A percentile compares a stretch with the other conserved stretches of the same genome.
phyloP scores from a whole-genome alignment of 2,329 filamentous ascomycete genomes.

The Zymoseptoria crescenta region DNA sequence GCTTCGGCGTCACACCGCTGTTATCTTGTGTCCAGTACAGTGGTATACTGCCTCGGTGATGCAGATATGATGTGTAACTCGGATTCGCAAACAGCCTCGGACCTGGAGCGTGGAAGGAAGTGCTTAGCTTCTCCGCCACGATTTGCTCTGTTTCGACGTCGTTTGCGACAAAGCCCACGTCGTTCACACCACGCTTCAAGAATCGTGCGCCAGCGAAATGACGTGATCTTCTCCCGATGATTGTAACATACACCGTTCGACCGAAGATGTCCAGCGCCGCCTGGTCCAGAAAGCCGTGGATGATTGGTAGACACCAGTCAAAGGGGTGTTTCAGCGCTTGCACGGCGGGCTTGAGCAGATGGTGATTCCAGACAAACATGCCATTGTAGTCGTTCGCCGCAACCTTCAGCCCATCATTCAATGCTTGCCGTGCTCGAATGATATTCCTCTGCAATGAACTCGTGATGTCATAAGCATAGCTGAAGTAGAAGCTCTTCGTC shows the following conservation, averaged over 20 bases:
- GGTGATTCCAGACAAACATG: slow-evolving; percentile 98
- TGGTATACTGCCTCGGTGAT: slow-evolving; percentile 93
- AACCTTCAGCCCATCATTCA: slow-evolving; percentile 56
- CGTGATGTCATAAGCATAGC: slow-evolving; percentile 95
- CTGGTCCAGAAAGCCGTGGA: slow-evolving; percentile 94
- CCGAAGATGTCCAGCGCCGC: slow-evolving; percentile 69
- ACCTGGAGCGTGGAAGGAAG: slow-evolving; percentile 88
- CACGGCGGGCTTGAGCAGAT: slow-evolving; percentile 70
- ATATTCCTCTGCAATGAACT: slow-evolving; percentile 89
- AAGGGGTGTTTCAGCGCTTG: slow-evolving; percentile 68
- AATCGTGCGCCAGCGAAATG: slow-evolving; percentile 93
- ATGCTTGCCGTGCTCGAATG: slow-evolving; percentile 63
- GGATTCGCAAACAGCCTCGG: slow-evolving; percentile 79
- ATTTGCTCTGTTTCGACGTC: slow-evolving; percentile 99
- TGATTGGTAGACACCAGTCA: slow-evolving; percentile 93
- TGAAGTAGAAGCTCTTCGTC: slow-evolving; percentile 91
- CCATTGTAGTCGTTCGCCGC: slow-evolving; percentile 62
- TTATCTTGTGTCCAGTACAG: slow-evolving; percentile 97
- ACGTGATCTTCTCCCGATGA: slow-evolving; percentile 85
- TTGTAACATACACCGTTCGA: slow-evolving; percentile 79
- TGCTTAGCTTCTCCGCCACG: slow-evolving; percentile 87
- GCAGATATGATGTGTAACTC: slow-evolving; percentile 90
- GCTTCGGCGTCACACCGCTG: slow-evolving; percentile 90
- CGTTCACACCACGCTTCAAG: slow-evolving; percentile 88
- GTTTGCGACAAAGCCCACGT: slow-evolving; percentile 91